Evolutionary conservation across 192 early-diverging fungal genomes (phyloP), one percentile per base, ranked within the genome.

Genomic region (Paraglomus occultum): DNA sequence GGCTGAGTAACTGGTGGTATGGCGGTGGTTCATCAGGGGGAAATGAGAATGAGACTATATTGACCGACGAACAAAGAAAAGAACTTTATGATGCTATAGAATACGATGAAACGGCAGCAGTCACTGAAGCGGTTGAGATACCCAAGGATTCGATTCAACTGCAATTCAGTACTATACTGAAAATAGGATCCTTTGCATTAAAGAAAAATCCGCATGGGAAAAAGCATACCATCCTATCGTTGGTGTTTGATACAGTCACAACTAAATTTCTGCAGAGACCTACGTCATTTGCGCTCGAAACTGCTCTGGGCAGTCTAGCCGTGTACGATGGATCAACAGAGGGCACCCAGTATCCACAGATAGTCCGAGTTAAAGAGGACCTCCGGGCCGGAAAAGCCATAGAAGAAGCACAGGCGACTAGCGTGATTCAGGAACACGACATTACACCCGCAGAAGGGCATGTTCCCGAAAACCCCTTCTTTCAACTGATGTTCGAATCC

Each of bases 21-120:
- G 71, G 77, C 15, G 31, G 40, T 39, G 31, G 50, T 39, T 7
- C 71, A 20, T 48, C 59, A 14, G 39, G n/a, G n/a, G n/a, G n/a
- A n/a, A n/a, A 67, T 9, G 64, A 79, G 14, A 77, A 73, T 5
- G 68, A 77, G 11, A 59, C 81, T 4, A 71, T 76, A 43, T 85
- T 95, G 48, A 89, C 91, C 17, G 93, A 94, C 42, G 89, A 88
- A 51, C 92, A 98, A 65, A 87, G 91, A 57, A 86, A 93, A 70
- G 90, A 95, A 76, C 82, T 98, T 12, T 95, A 94, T 80, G 89
- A 96, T 40, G 92, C 92, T 8, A 98, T 98, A 62, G 95, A 98
- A 59, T 98, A 90, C 74, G 91, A 98, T 73, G 94, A 94, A 61
- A 82, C 89, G 15, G 79, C 88, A 0, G 83, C 87, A 0, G 68